Base-by-base conservation (phyloP, 2,329 filamentous ascomycete species). In the Aquanectria penicillioides region DNA sequence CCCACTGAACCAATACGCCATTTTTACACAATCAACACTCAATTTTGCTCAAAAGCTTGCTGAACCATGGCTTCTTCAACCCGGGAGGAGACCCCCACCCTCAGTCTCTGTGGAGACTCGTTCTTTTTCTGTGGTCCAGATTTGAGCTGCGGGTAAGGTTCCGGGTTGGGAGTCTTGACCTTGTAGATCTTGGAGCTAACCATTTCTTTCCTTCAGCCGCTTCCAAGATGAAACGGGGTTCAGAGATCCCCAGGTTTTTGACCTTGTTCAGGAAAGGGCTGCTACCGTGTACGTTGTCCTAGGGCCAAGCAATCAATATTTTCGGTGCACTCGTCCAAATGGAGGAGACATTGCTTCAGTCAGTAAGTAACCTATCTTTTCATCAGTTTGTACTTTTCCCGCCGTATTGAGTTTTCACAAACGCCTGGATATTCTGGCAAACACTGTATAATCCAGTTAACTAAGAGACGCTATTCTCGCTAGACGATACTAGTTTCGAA, bases 51-150 rank as follows among this genome's bases (percentile, higher is more conserved):
- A n/a, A 10, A 6, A 34, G 17, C 11, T 3, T 29, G 18, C 18
- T 25, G 8, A 18, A 26, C 10, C 9, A 50, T 50, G 47, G 13
- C 15, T 28, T 31, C 34, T 22, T 17, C 18, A 36, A 25, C 17
- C 25, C 57, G 49, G 2, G 17, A 61, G 17, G 66, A 69, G 26
- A 23, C 51, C 22, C 38, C 65, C 6, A 50, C 57, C 4, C 15
- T 69, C 3, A 69, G 61, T 18, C 63, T 69, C 10, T 56, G 57
- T 5, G 67, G 65, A 2, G 51, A 61, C 5, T 23, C 36, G 7
- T 69, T 55, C 51, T 69, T 65, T n/a, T 69, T 68, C 15, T 68
- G 66, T 28, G 66, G 66, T 5, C 56, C 52, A 8, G 20, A 13
- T 1, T 53, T 50, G 20, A 69, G 64, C 22, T 64, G 65, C n/a